Evolutionary conservation across 306 rosid species (phyloP).

Genomic region (Comarum palustre): DNA sequence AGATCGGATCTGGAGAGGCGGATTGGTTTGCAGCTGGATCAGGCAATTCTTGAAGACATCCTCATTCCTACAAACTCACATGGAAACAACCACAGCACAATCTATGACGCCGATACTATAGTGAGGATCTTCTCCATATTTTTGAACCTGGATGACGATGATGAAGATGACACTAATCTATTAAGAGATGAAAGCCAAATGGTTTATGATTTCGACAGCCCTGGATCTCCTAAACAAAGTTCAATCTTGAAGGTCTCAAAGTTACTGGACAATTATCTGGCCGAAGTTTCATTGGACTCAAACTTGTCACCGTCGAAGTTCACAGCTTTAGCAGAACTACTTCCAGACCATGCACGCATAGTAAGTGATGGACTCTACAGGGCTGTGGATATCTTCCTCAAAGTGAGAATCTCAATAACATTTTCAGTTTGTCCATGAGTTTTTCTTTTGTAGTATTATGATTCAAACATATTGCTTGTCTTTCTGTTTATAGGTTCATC

Average conservation of each 20-base stretch:
- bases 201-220: conserved; percentile 84
- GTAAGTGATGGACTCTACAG: conserved; percentile 86
- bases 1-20: conserved; percentile 87
- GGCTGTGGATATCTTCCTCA: conserved; percentile 90
- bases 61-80: conserved; percentile 69
- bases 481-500: conserved; percentile 63
- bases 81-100: conserved; percentile 51
- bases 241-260: conserved; percentile 90
- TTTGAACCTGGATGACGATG: conserved; percentile 85
- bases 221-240: conserved; percentile 94
- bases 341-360: conserved; percentile 89
- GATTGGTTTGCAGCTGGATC: conserved; percentile 89
- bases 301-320: conserved; percentile 72
- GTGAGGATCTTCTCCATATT: conserved; percentile 82
- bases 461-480: conserved; percentile 3
- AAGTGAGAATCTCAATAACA: conserved; percentile 40
- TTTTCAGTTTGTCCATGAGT: background rate
- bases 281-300: conserved; percentile 88
- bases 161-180: conserved; percentile 51
- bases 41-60: conserved; percentile 95
- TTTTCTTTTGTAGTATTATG: background rate
- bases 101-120: conserved; percentile 77
- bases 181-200: conserved; percentile 79
- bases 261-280: conserved; percentile 73
- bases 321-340: conserved; percentile 75